Evolutionary conservation across 1,284 basidiomycete genomes (phyloP).

Genomic region (Marasmius tenuissimus): DNA sequence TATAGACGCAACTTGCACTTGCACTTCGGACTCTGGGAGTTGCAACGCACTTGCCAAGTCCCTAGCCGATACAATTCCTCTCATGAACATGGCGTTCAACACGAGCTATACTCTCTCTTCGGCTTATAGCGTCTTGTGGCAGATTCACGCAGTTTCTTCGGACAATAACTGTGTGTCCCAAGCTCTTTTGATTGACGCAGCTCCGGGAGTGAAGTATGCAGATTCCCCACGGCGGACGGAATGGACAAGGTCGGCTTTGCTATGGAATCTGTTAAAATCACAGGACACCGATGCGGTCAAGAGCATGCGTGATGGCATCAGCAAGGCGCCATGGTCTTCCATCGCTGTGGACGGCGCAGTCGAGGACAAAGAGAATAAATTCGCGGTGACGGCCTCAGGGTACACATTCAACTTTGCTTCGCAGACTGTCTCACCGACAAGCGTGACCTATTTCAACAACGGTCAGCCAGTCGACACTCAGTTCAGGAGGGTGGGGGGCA

Average conservation of each 20-base stretch:
- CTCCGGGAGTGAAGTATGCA: slow-evolving; percentile 38
- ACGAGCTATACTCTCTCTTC: slow-evolving; percentile 43
- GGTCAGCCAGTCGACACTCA: slow-evolving; percentile 49
- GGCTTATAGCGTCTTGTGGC: slow-evolving; percentile 51
- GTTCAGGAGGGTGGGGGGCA: slow-evolving; percentile 39
- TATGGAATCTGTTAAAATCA: slow-evolving; percentile 58
- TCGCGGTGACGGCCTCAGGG: slow-evolving; percentile 45
- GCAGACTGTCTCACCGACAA: slow-evolving; percentile 45
- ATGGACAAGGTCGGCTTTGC: slow-evolving; percentile 58
- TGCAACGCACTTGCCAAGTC: slow-evolving; percentile 58
- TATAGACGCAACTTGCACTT: slow-evolving; percentile 62
- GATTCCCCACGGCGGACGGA: slow-evolving; percentile 46
- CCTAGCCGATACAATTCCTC: slow-evolving; percentile 47
- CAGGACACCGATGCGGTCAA: slow-evolving; percentile 40
- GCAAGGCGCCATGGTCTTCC: slow-evolving; percentile 45
- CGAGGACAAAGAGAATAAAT: slow-evolving; percentile 26
- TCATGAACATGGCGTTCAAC: slow-evolving; percentile 48
- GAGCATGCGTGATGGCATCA: slow-evolving; percentile 45
- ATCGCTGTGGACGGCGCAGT: slow-evolving; percentile 44
- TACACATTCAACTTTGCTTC: slow-evolving; percentile 60
- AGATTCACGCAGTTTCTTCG: slow-evolving; percentile 41
- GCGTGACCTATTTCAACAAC: slow-evolving; percentile 43
- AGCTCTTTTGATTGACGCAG: slow-evolving; percentile 56
- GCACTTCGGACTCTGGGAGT: slow-evolving; percentile 40
- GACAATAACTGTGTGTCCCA: slow-evolving; percentile 49